Conservation (phyloP, 306 rosid genomes). For the Vigna reflexopilosa region DNA sequence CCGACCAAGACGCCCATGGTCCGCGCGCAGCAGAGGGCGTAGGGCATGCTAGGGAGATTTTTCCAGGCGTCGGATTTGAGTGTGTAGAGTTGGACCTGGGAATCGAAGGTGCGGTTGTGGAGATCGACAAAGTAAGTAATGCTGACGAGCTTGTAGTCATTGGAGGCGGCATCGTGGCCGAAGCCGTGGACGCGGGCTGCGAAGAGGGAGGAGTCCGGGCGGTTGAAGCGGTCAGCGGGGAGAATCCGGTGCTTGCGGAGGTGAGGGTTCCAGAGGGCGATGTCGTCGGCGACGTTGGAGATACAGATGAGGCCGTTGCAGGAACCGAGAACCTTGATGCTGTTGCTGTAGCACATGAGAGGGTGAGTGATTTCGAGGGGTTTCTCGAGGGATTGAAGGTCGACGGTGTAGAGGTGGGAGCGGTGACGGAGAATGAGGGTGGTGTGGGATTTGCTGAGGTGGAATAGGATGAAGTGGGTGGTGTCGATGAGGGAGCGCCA, state of each 20-base stretch:
- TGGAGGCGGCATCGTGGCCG: conserved; percentile 55
- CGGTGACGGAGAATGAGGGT: conserved; percentile 56
- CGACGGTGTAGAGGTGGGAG: conserved; percentile 52
- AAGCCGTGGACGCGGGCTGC: conserved; percentile 64
- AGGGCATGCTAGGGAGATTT: conserved; percentile 58
- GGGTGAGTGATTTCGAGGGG: conserved; percentile 69
- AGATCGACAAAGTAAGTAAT: conserved; percentile 63
- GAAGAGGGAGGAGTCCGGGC: conserved; percentile 12
- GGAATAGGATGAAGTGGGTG: conserved; percentile 52
- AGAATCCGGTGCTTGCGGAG: conserved; percentile 55
- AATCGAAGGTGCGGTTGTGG: conserved; percentile 41
- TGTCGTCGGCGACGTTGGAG: conserved; percentile 72
- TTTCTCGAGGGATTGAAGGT: neutral
- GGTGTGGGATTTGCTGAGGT: conserved; percentile 49
- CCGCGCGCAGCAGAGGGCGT: conserved; percentile 54
- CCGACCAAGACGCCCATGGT: conserved; percentile 66
- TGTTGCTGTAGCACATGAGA: conserved; percentile 75
- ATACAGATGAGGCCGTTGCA: conserved; percentile 74
- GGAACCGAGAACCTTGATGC: conserved; percentile 60
- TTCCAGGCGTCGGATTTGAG: conserved; percentile 61
- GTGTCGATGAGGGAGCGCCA: conserved; percentile 70
- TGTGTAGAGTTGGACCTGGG: conserved; percentile 63
- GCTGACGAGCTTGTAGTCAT: conserved; percentile 64
- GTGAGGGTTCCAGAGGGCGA: conserved; percentile 81
- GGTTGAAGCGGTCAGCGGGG: conserved; percentile 46